Percentiles rank a stretch among this genome's conserved stretches.
Evolutionary conservation across 768 basidiomycete genomes (phyloP).

Genomic region (Serendipita sp.): DNA sequence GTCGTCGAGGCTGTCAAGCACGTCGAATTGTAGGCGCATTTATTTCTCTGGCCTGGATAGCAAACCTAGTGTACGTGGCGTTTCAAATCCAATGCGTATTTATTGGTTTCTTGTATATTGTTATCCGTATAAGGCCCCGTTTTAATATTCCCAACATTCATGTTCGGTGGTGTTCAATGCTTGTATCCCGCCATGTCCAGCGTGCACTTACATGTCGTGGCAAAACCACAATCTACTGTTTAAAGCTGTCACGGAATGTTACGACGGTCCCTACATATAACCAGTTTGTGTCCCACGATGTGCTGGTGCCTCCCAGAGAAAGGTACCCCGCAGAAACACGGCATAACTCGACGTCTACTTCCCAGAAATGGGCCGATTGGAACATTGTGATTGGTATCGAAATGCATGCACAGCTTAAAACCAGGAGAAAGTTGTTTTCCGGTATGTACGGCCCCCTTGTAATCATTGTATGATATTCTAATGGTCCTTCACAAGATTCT

Average conservation of each 20-base stretch:
- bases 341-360: too few species aligned
- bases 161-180: background rate
- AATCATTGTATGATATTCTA: background rate
- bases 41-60: background rate
- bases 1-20: background rate
- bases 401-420: slow-evolving; percentile 87
- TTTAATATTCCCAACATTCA: background rate
- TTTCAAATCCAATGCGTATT: too few species aligned
- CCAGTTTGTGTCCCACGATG: too few species aligned
- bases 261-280: too few species aligned
- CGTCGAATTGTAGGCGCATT: background rate
- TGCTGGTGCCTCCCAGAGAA: too few species aligned
- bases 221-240: background rate
- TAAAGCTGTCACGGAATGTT: too few species aligned
- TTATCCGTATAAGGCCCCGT: background rate
- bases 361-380: slow-evolving; percentile 58
- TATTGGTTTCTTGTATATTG: too few species aligned
- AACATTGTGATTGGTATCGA: slow-evolving; percentile 85
- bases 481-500: slow-evolving; percentile 19
- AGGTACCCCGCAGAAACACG: too few species aligned
- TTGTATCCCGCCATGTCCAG: background rate
- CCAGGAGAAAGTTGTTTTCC: slow-evolving; percentile 80
- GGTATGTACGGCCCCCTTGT: slow-evolving; percentile 21
- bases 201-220: background rate
- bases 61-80: too few species aligned